Evolutionary conservation across 2,329 filamentous ascomycete species (phyloP).

Genomic region (Trichoderma arundinaceum): DNA sequence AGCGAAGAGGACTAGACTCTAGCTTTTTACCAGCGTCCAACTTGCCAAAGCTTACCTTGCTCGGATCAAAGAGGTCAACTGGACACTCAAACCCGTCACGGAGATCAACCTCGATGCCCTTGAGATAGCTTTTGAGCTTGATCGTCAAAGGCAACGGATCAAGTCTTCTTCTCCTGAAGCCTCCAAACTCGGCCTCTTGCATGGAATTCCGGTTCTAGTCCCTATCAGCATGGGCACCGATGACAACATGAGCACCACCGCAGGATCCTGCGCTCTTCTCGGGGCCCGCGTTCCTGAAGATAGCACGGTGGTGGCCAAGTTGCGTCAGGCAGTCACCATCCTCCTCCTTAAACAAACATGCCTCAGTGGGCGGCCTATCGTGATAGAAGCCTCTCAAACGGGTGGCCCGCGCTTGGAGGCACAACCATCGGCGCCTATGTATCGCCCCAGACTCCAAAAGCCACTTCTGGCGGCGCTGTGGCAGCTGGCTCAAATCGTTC

Average conservation of each 20-base stretch:
- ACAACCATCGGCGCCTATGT: slow-evolving; percentile 66
- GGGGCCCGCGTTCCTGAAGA: slow-evolving; percentile 61
- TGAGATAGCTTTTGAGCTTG: slow-evolving; percentile 40
- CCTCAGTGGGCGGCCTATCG: slow-evolving; percentile 68
- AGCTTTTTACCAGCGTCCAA: slow-evolving; percentile 46
- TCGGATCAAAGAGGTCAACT: slow-evolving; percentile 43
- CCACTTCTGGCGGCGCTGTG: slow-evolving; percentile 66
- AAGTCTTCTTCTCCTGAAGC: neutral
- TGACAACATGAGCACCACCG: slow-evolving; percentile 60
- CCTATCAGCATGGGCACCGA: slow-evolving; percentile 68
- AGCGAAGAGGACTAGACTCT: slow-evolving; percentile 34
- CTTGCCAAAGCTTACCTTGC: slow-evolving; percentile 43
- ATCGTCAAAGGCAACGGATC: slow-evolving; percentile 34
- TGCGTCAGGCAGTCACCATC: slow-evolving; percentile 65
- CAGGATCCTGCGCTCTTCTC: slow-evolving; percentile 64
- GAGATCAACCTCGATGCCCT: slow-evolving; percentile 47
- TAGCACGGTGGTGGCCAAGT: slow-evolving; percentile 62
- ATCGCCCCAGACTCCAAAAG: slow-evolving; percentile 63
- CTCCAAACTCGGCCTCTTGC: slow-evolving; percentile 50
- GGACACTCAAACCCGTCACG: slow-evolving; percentile 36
- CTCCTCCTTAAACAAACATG: slow-evolving; percentile 69
- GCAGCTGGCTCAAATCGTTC: slow-evolving; percentile 43
- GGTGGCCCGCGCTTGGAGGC: slow-evolving; percentile 68
- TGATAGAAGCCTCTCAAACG: slow-evolving; percentile 58
- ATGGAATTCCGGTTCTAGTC: slow-evolving; percentile 67